Evolutionary conservation across 768 basidiomycete genomes (phyloP).

Genomic region (Lactarius trivialis): DNA sequence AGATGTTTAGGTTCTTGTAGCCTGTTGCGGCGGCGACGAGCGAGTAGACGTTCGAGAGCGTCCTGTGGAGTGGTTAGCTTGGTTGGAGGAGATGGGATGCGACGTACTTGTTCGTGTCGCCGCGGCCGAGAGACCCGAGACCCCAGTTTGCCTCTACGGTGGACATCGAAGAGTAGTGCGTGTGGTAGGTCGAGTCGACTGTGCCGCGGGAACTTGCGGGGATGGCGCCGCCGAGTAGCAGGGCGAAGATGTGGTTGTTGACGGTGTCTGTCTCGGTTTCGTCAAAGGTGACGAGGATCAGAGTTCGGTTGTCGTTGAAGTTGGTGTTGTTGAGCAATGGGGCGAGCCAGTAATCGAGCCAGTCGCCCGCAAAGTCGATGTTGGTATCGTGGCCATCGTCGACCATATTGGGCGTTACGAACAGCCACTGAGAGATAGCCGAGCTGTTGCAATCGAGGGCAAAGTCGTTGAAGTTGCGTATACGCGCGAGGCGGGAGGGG

Average conservation of each 20-base stretch:
- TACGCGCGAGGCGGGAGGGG: slow-evolving; percentile 35
- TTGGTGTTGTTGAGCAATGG: slow-evolving; percentile 43
- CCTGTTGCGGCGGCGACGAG: slow-evolving; percentile 43
- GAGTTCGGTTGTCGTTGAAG: slow-evolving; percentile 49
- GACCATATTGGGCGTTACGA: slow-evolving; percentile 53
- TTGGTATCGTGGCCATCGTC: slow-evolving; percentile 59
- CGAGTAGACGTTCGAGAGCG: slow-evolving; percentile 32
- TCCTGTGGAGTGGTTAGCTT: neutral
- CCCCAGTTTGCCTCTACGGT: slow-evolving; percentile 58
- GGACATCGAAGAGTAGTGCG: slow-evolving; percentile 52
- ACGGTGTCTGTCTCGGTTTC: slow-evolving; percentile 39
- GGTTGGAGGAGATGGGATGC: neutral
- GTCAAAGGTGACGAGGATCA: slow-evolving; percentile 59
- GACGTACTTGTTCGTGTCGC: slow-evolving; percentile 44
- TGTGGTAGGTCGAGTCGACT: slow-evolving; percentile 49
- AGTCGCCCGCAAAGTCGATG: slow-evolving; percentile 40
- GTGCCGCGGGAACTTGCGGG: slow-evolving; percentile 39
- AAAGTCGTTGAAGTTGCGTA: slow-evolving; percentile 60
- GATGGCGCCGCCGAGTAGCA: slow-evolving; percentile 43
- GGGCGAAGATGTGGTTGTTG: slow-evolving; percentile 42
- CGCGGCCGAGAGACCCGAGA: slow-evolving; percentile 52
- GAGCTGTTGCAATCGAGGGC: slow-evolving; percentile 45
- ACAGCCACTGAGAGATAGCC: slow-evolving; percentile 52
- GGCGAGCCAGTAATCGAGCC: slow-evolving; percentile 44
- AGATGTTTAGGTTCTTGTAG: slow-evolving; percentile 37